Conservation (phyloP, 139 green algal genomes). For the Parachlorella kessleri region DNA sequence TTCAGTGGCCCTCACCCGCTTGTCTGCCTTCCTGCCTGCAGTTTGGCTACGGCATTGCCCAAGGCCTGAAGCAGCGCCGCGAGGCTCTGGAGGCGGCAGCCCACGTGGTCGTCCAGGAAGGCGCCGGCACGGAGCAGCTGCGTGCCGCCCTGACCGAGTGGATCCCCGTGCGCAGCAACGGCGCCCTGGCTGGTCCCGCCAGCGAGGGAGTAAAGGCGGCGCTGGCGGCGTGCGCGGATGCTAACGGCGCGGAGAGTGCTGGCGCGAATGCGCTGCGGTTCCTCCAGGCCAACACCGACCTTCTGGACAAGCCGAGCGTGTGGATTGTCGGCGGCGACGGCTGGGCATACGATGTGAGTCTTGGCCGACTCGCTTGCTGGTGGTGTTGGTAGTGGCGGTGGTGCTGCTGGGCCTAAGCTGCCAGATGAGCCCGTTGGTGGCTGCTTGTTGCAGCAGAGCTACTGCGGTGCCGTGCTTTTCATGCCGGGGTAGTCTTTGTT, state of each 20-base stretch:
- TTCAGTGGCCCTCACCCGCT: neutral
- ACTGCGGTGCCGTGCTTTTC: neutral
- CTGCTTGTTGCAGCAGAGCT: neutral
- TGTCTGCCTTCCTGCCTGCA: slow-evolving; percentile 15
- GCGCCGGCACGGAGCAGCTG: slow-evolving; percentile 21
- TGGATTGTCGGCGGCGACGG: slow-evolving; percentile 69
- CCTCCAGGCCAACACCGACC: slow-evolving; percentile 33
- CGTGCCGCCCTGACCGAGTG: slow-evolving; percentile 36
- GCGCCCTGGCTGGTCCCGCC: slow-evolving; percentile 17
- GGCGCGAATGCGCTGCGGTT: neutral
- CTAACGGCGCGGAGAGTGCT: no score
- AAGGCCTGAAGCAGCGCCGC: slow-evolving; percentile 55
- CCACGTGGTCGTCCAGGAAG: slow-evolving; percentile 14
- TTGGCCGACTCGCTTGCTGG: neutral
- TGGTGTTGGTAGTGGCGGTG: neutral
- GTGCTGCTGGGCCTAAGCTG: no score
- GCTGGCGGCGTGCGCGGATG: no score
- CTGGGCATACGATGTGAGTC: slow-evolving; percentile 59
- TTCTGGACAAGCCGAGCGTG: slow-evolving; percentile 63
- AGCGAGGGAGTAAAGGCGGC: slow-evolving; percentile 9
- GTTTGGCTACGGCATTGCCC: slow-evolving; percentile 61
- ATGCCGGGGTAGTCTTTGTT: neutral
- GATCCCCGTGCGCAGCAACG: slow-evolving; percentile 40
- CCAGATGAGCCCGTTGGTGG: no score
- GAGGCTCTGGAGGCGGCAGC: slow-evolving; percentile 21